Conservation (phyloP, 495 filamentous ascomycete genomes). For the Podospora conica region DNA sequence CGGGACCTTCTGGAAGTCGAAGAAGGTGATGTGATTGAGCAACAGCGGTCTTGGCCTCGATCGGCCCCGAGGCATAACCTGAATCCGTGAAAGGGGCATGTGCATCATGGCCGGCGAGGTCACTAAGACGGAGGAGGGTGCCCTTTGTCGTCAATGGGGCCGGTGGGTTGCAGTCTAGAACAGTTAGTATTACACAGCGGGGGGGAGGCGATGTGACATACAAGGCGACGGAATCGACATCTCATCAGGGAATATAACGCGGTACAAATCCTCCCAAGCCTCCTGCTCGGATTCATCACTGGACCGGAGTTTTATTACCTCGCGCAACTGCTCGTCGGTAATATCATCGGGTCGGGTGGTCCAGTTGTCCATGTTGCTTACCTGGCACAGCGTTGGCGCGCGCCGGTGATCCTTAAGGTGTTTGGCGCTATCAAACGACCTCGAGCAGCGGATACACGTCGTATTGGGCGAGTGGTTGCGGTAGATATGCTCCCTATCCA, state of each 20-base stretch:
- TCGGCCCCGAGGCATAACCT: background rate
- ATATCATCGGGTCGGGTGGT: constrained; percentile 16
- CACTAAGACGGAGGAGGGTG: too few relatives aligned
- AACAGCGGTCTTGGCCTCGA: background rate
- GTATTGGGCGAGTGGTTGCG: constrained; percentile 35
- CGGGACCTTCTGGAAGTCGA: background rate
- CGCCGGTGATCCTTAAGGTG: constrained; percentile 33
- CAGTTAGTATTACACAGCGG: background rate
- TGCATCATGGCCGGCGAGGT: background rate
- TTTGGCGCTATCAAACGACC: constrained; percentile 32
- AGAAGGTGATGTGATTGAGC: background rate
- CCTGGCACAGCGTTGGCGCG: constrained; percentile 31
- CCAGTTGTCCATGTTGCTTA: constrained; percentile 10
- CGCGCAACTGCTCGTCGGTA: constrained; percentile 27
- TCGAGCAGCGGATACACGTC: constrained; percentile 35
- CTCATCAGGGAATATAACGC: constrained; percentile 20
- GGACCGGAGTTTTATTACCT: constrained; percentile 22
- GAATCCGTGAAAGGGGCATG: background rate
- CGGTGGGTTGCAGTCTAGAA: too few relatives aligned
- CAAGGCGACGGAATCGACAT: constrained; percentile 24
- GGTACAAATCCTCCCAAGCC: constrained; percentile 30
- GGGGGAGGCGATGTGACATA: constrained; percentile 3
- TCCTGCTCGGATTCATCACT: constrained; percentile 17
- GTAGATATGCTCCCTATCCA: constrained; percentile 40
- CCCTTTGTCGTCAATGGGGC: too few relatives aligned